Evolutionary conservation across 306 rosid species (phyloP), one percentile per base, ranked within the genome.

Genomic region (Citrullus mucosospermus): DNA sequence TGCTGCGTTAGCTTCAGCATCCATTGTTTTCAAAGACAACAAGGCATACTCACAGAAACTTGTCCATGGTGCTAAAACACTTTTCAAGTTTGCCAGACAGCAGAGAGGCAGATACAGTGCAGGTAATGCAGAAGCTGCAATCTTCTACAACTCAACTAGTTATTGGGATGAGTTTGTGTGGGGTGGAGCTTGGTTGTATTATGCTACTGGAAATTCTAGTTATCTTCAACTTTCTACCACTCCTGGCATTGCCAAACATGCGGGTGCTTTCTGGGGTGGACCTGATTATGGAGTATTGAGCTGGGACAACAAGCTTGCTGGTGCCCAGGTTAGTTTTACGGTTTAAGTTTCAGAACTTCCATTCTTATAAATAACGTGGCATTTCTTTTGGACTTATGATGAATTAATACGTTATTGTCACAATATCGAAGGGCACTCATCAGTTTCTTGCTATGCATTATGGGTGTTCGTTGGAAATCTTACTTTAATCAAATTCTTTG

Each of bases 291-390:
- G 99, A 39, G 98, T 96, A 12, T 32, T 96, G 48, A 96, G 98
- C 89, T 96, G 99, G 99, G 99, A 96, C 79, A 92, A 92, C 90
- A 96, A 96, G 88, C 98, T 96, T 87, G 91, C 99, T 32, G 99
- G 99, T 78, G 93, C 98, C 84, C 98, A 92, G 98, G 99, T 92
- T 83, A 67, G 81, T 84, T 80, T 53, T 43, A 20, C 69, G 15
- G 30, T 73, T 16, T 60, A n/a, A 2, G 18, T 34, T 56, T 38
- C 36, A 5, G 18, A 9, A 69, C 18, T 69, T 38, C 18, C 36
- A 54, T 32, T 32, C 41, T 53, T 39, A 30, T 16, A 66, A 17
- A 10, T 17, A n/a, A 34, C 18, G 59, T 30, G 8, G 17, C 57
- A 9, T 30, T 78, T 78, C 54, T 25, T 12, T 51, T 75, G 10